Conservation (phyloP, 352 stramenopile species). For the Phytophthora hybrid region DNA sequence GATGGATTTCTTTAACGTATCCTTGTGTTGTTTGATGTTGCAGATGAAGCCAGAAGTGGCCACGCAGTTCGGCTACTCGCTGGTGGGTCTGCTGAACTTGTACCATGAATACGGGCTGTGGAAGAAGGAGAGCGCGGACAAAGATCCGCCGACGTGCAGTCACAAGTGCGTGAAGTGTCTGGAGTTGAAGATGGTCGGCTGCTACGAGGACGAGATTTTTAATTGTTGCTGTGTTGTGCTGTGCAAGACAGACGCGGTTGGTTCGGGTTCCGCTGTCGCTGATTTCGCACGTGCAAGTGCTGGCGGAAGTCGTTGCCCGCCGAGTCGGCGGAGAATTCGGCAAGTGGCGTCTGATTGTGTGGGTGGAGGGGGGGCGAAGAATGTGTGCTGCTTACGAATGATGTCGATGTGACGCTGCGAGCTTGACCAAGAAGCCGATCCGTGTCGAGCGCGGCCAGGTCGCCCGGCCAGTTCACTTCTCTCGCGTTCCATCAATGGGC, state of each 20-base stretch:
- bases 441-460: constrained; percentile 20
- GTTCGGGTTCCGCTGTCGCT: constrained; percentile 79
- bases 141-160: constrained; percentile 24
- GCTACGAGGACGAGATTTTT: neutral
- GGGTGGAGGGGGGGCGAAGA: constrained; percentile 77
- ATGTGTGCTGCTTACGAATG: constrained; percentile 67
- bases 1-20: neutral
- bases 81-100: constrained; percentile 77
- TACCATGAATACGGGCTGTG: constrained; percentile 88
- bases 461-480: no score
- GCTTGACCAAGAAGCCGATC: no score
- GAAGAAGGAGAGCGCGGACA: constrained; percentile 48
- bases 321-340: constrained; percentile 72
- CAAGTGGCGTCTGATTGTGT: constrained; percentile 86
- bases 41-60: constrained; percentile 74
- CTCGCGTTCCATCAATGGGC: no score
- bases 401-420: no score
- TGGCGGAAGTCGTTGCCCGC: constrained; percentile 77
- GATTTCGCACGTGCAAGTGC: constrained; percentile 82
- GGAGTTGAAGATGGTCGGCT: neutral
- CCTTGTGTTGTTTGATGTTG: neutral
- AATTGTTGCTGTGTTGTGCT: constrained; percentile 2
- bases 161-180: constrained; percentile 34
- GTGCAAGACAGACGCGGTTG: constrained; percentile 54
- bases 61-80: constrained; percentile 80